phyloP scores from a whole-genome alignment of 2,329 filamentous ascomycete species.

The Penicillium sp. region DNA sequence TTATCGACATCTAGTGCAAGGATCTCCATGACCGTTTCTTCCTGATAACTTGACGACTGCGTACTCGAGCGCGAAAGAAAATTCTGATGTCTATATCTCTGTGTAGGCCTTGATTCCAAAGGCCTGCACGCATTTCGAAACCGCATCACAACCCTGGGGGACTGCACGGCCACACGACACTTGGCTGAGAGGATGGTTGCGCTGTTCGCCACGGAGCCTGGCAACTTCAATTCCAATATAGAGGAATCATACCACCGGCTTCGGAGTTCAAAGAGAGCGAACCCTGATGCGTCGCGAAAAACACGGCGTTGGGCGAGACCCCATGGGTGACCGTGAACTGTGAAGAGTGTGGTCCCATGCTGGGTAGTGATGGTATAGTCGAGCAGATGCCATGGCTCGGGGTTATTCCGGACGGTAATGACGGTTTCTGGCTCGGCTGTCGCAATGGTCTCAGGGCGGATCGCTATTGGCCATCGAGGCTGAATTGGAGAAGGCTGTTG shows the following conservation, averaged over 20 bases:
- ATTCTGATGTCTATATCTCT: background rate
- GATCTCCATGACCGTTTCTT: slow-evolving; percentile 20
- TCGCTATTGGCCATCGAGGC: slow-evolving; percentile 20
- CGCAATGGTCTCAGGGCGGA: slow-evolving; percentile 22
- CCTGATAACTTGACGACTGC: background rate
- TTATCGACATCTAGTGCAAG: slow-evolving; percentile 21
- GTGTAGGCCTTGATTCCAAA: background rate
- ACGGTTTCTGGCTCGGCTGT: slow-evolving; percentile 9
- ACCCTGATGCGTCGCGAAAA: slow-evolving; percentile 23
- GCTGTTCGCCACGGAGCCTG: slow-evolving; percentile 11
- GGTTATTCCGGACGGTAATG: slow-evolving; percentile 19
- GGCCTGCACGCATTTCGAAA: slow-evolving; percentile 19
- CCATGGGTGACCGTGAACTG: slow-evolving; percentile 23
- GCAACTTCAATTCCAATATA: slow-evolving; percentile 18
- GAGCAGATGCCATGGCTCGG: slow-evolving; percentile 27
- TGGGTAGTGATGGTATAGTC: slow-evolving; percentile 20
- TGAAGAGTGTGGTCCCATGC: slow-evolving; percentile 19
- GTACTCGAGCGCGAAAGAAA: background rate
- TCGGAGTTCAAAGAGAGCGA: slow-evolving; percentile 26
- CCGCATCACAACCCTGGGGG: slow-evolving; percentile 19
- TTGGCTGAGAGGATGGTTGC: slow-evolving; percentile 20
- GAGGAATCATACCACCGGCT: slow-evolving; percentile 25
- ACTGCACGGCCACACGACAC: slow-evolving; percentile 22
- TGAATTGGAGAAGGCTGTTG: background rate
- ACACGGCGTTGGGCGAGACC: slow-evolving; percentile 20